Evolutionary conservation across 768 basidiomycete genomes (phyloP).

Genomic region (Suillus variegatus): DNA sequence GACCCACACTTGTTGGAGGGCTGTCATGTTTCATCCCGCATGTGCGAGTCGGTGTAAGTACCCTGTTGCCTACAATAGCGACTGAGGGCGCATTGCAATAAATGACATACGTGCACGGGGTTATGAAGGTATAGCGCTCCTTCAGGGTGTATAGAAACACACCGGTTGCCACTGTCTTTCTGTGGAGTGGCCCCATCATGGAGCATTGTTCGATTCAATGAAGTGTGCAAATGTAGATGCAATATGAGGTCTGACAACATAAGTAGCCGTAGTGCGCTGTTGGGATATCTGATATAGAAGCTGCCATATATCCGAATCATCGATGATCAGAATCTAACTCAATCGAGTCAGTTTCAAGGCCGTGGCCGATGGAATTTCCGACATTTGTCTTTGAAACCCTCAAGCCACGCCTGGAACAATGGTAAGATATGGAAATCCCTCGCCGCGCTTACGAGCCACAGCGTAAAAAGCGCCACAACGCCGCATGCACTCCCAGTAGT

Average conservation of each 20-base stretch:
- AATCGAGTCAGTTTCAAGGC: background rate
- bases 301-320: background rate
- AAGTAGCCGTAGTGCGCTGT: background rate
- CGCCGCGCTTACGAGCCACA: conserved; percentile 16
- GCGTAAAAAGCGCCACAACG: conserved; percentile 20
- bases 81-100: background rate
- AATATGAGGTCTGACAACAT: background rate
- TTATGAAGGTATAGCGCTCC: conserved; percentile 56
- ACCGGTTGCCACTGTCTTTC: conserved; percentile 32
- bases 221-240: background rate
- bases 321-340: background rate
- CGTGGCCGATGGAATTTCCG: background rate
- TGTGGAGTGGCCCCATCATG: background rate
- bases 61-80: conserved; percentile 26
- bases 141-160: conserved; percentile 49
- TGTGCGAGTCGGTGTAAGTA: conserved; percentile 50
- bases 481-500: conserved; percentile 18
- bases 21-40: conserved; percentile 19
- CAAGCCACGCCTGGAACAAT: background rate
- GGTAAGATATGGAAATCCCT: background rate
- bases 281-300: background rate
- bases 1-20: no score
- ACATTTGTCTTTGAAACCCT: background rate
- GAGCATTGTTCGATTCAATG: background rate
- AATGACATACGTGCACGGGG: conserved; percentile 34